phyloP scores from a whole-genome alignment of 768 basidiomycete species.

The Suillus clintonianus region DNA sequence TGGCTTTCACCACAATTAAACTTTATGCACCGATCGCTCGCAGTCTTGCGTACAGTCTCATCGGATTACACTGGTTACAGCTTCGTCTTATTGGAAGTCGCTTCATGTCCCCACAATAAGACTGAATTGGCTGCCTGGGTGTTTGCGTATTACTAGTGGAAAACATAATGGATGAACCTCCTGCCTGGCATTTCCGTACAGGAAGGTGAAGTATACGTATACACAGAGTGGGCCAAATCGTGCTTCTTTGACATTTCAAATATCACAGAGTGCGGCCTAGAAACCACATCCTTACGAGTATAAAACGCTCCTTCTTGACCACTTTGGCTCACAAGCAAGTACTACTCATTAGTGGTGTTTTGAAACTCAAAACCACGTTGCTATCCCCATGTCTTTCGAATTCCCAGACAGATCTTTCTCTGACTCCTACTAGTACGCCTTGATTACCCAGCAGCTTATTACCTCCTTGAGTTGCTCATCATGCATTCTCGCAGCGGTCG shows the following conservation, averaged over 20 bases:
- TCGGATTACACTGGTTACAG: neutral
- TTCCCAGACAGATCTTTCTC: neutral
- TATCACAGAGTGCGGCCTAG: neutral
- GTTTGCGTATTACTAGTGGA: neutral
- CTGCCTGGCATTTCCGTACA: neutral
- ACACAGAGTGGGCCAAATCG: neutral
- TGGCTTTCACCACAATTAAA: neutral
- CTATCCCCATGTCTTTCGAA: neutral
- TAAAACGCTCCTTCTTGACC: neutral
- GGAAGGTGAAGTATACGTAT: neutral
- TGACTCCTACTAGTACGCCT: neutral
- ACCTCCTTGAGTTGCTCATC: neutral
- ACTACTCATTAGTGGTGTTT: neutral
- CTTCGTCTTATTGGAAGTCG: neutral
- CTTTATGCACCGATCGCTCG: neutral
- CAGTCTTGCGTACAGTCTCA: neutral
- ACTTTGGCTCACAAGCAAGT: neutral
- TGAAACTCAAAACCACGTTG: neutral
- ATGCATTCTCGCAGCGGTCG: neutral
- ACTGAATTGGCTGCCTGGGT: neutral
- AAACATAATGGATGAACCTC: neutral
- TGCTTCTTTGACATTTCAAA: neutral
- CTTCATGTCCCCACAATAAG: neutral
- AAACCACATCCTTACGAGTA: neutral
- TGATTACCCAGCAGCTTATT: neutral